A percentile compares a stretch with the other conserved stretches of the same genome.
Conservation (phyloP, 2,329 filamentous ascomycete genomes). For the Pyricularia sp. region DNA sequence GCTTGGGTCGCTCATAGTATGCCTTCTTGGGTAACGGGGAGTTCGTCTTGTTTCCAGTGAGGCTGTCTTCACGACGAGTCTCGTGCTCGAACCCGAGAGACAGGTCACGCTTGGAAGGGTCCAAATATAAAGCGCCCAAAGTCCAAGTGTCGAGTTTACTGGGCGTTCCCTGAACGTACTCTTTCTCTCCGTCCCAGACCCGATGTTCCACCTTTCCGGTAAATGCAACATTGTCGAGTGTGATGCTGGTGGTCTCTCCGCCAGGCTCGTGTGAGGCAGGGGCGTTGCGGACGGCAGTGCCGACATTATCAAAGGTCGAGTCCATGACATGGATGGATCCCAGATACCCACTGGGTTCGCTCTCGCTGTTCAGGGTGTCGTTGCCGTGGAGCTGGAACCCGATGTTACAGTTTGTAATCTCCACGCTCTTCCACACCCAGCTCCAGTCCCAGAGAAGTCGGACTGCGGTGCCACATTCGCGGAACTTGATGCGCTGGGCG, state of each 20-base stretch:
- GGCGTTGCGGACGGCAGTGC: neutral
- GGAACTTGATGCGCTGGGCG: slow-evolving; percentile 11
- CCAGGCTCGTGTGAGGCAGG: neutral
- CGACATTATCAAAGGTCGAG: slow-evolving; percentile 20
- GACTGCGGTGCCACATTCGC: slow-evolving; percentile 7
- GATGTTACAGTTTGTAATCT: neutral
- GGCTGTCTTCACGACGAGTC: neutral
- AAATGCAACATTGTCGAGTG: slow-evolving; percentile 4
- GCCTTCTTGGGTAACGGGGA: neutral
- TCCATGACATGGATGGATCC: slow-evolving; percentile 36
- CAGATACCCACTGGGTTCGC: neutral
- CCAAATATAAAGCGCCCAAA: slow-evolving; percentile 1
- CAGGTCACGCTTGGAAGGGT: neutral
- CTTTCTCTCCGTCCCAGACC: slow-evolving; percentile 88
- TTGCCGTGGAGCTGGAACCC: slow-evolving; percentile 4
- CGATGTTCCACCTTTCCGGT: neutral
- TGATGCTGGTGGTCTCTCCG: slow-evolving; percentile 2
- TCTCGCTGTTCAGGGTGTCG: neutral
- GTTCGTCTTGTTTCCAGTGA: neutral
- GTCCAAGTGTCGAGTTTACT: slow-evolving; percentile 43
- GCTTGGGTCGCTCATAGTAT: slow-evolving; percentile 35
- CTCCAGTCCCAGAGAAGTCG: slow-evolving; percentile 9
- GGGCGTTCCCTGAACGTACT: slow-evolving; percentile 94
- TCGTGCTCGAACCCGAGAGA: slow-evolving; percentile 3
- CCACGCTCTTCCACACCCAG: slow-evolving; percentile 8